Evolutionary conservation across 345 rosid species (phyloP), one percentile per base, ranked within the genome.

Genomic region (Mallotus nudiflorus): DNA sequence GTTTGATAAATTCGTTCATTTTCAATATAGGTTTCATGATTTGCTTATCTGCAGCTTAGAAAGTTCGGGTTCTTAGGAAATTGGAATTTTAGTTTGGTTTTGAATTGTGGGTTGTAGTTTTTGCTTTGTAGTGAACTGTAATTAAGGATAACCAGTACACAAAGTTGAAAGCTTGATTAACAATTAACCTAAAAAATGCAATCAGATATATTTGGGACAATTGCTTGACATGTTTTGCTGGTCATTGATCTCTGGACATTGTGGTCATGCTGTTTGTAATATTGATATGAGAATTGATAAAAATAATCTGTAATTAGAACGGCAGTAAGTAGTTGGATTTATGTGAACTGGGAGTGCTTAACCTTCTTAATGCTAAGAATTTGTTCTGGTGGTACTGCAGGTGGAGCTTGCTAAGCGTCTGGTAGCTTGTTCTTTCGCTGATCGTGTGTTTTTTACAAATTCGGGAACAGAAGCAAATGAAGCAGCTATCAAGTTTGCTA

Each of bases 391-490:
- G 16, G 25, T 54, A 19, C 33, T 78, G 77, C 72, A 91, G 97
- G 81, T 87, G 53, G 97, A 92, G 69, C 96, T 92, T 22, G 99
- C 97, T 0, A 86, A 85, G 73, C 83, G 84, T 29, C 83, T 92
- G 2, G 97, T 95, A 75, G 88, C 79, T 12, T 71, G 65, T 52
- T 92, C 96, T 16, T 95, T 92, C 20, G 97, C 98, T 9, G 95
- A 90, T 75, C 83, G 92, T 20, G 94, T 90, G n/a, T 95, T 92
- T 77, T 95, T 92, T 75, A 61, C 91, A 13, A 95, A 92, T 75
- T 87, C 97, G 53, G 99, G 99, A 65, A 84, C 97, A 0, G 99
- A 95, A 82, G 96, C 99, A 68, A 95, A 95, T 74, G 97, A 95
- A 81, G 97, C 99, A n/a, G 97, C 99, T 20, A 90, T 95, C 55